Evolutionary conservation across 2,329 filamentous ascomycete genomes (phyloP).

Genomic region (Neofusicoccum sp.): DNA sequence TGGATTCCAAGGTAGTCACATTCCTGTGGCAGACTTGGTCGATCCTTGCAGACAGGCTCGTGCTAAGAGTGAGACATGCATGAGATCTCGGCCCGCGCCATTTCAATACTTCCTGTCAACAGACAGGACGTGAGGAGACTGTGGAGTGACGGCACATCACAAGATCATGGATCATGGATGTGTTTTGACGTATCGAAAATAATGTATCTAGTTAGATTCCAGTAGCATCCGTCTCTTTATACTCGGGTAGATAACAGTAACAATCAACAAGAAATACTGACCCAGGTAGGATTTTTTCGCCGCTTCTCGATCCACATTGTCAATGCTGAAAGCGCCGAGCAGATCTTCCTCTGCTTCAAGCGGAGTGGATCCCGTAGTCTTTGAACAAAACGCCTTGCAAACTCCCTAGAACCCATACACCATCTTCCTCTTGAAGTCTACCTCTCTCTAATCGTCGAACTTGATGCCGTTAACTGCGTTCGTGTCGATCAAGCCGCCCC

Average conservation of each 20-base stretch:
- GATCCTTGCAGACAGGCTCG: not conserved
- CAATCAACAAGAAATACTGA: not conserved
- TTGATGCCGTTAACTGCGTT: conserved; percentile 82
- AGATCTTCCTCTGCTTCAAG: conserved; percentile 1
- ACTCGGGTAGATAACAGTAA: not conserved
- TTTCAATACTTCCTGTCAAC: not conserved
- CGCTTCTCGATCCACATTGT: not conserved
- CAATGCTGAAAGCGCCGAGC: not conserved
- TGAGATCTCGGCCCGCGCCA: conserved; percentile 1
- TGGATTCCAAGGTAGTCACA: not conserved
- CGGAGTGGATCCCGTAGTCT: not conserved
- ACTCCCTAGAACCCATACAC: not conserved
- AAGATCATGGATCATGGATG: not conserved
- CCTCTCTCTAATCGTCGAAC: conserved; percentile 73
- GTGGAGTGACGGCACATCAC: conserved; percentile 13
- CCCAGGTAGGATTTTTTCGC: not conserved
- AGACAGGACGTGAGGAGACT: not conserved
- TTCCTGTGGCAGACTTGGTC: not conserved
- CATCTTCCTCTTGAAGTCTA: not conserved
- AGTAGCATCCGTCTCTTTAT: not conserved
- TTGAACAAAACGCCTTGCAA: not conserved
- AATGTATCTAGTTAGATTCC: not conserved
- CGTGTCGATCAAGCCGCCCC: conserved; percentile 86
- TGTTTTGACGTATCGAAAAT: too few relatives aligned
- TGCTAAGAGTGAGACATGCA: not conserved